These are phyloP conservation scores for Syzygium aromaticum DNA, from an alignment of 345 rosid species.

Conservation along the genomic window DNA sequence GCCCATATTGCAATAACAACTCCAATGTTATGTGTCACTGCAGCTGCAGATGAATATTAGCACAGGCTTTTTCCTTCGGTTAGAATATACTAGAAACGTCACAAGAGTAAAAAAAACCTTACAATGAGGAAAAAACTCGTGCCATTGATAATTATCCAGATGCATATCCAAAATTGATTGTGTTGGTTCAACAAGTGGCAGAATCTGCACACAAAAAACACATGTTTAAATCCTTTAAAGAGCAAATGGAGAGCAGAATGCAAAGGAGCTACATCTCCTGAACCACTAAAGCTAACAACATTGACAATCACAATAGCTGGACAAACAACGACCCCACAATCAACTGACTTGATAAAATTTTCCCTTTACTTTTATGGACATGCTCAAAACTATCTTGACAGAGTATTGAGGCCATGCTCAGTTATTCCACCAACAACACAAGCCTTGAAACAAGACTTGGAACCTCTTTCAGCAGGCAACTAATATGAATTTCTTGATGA, in stretches of 20 bases:
- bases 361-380: neutral
- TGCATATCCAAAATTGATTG: constrained; percentile 63
- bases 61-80: neutral
- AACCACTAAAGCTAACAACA: neutral
- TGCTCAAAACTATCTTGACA: neutral
- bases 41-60: constrained; percentile 21
- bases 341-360: neutral
- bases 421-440: neutral
- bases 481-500: neutral
- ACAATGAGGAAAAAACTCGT: constrained; percentile 85
- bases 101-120: constrained; percentile 1
- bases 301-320: neutral
- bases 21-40: constrained; percentile 72
- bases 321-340: neutral
- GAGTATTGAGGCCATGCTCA: neutral
- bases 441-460: neutral
- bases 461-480: neutral
- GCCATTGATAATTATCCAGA: constrained; percentile 65
- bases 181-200: constrained; percentile 80
- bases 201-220: constrained; percentile 38
- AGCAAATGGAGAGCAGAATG: neutral
- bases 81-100: neutral
- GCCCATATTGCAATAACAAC: constrained; percentile 91
- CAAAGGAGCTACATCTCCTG: neutral
- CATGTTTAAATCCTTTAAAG: neutral